Evolutionary conservation across 2,329 filamentous ascomycete species (phyloP).

Genomic region (Scorias spongiosa): DNA sequence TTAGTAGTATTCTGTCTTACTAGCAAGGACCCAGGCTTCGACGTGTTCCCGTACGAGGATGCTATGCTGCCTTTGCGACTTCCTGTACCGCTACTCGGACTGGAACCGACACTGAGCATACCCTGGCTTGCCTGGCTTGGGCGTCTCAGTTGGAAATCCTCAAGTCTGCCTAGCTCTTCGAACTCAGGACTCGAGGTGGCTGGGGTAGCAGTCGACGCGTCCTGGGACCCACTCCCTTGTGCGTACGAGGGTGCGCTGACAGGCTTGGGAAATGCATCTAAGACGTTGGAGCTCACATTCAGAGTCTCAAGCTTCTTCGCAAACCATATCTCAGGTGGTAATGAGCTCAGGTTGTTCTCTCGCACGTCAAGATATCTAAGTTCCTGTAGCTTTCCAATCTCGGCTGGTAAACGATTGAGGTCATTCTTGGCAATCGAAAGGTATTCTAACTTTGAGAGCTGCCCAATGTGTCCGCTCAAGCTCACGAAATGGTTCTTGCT

Average conservation of each 20-base stretch:
- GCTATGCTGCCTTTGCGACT: conserved; percentile 68
- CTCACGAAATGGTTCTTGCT: conserved; percentile 95
- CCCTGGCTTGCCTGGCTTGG: conserved; percentile 71
- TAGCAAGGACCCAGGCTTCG: conserved; percentile 3
- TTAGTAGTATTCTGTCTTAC: conserved; percentile 75
- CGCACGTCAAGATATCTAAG: conserved; percentile 75
- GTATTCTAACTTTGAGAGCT: conserved; percentile 67
- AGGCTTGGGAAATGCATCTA: conserved; percentile 82
- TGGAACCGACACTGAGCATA: conserved; percentile 45
- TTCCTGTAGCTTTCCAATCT: conserved; percentile 77
- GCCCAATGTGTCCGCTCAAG: conserved; percentile 71
- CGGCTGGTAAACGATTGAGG: conserved; percentile 65
- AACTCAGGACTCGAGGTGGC: conserved; percentile 52
- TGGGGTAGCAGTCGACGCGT: conserved; percentile 21
- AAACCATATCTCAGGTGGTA: conserved; percentile 94
- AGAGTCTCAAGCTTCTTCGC: conserved; percentile 78
- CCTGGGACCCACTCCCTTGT: conserved; percentile 25
- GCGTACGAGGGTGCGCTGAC: conserved; percentile 39
- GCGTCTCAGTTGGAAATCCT: conserved; percentile 50
- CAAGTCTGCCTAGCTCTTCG: conserved; percentile 58
- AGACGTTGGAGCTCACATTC: conserved; percentile 88
- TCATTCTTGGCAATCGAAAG: conserved; percentile 91
- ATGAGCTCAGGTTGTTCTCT: conserved; percentile 79
- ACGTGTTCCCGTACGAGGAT: conserved; percentile 1
- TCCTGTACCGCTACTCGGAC: conserved; percentile 15